phyloP scores from a whole-genome alignment of 2,329 filamentous ascomycete genomes.

The Colletotrichum cuscutae region DNA sequence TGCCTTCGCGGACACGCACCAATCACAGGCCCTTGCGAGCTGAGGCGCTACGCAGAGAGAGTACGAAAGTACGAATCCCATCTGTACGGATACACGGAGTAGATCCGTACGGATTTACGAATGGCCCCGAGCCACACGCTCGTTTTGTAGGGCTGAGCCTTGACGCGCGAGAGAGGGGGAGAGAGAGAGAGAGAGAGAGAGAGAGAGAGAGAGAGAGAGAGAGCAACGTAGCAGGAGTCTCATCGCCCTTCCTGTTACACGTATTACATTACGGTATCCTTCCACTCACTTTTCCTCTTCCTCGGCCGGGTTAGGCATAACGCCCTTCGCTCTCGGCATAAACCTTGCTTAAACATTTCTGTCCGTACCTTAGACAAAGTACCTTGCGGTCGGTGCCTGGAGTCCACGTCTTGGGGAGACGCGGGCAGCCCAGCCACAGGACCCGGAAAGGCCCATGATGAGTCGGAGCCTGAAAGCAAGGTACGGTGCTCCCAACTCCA shows the following conservation, averaged over 20 bases:
- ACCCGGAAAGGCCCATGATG: slow-evolving; percentile 14
- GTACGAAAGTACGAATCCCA: too few species aligned
- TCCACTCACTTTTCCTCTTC: background rate
- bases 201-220: background rate
- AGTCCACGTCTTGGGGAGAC: background rate
- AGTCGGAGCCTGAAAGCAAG: background rate
- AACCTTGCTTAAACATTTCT: background rate
- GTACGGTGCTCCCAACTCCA: background rate
- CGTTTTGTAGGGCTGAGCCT: slow-evolving; percentile 19
- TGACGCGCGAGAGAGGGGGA: background rate
- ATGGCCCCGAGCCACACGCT: slow-evolving; percentile 16
- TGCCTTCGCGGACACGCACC: slow-evolving; percentile 18
- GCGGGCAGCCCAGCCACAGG: slow-evolving; percentile 10
- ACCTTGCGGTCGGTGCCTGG: slow-evolving; percentile 23
- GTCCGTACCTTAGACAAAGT: background rate
- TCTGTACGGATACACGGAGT: background rate
- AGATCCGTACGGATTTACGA: slow-evolving; percentile 14
- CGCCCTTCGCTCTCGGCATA: slow-evolving; percentile 17
- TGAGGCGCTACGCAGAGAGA: background rate
- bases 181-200: background rate
- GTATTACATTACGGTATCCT: background rate
- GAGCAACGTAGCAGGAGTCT: slow-evolving; percentile 16
- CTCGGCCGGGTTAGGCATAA: slow-evolving; percentile 24
- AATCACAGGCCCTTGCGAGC: slow-evolving; percentile 23
- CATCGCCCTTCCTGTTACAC: background rate